Percentiles rank a stretch among this genome's conserved stretches.
Evolutionary conservation across 345 rosid species (phyloP).

Genomic region (Pseudoturritis turrita): DNA sequence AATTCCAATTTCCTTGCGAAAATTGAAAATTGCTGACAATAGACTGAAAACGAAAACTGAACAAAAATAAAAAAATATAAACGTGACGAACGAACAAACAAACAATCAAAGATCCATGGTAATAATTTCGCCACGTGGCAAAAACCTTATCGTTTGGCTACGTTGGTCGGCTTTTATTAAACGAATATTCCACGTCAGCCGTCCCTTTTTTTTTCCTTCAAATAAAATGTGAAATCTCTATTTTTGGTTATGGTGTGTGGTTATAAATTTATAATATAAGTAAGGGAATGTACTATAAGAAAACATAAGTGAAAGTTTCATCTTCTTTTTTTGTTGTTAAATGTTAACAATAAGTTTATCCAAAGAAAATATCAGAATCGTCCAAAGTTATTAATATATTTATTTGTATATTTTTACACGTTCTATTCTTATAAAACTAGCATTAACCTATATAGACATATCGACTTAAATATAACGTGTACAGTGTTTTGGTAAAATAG

Average conservation of each 20-base stretch:
- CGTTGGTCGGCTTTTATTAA: conserved; percentile 23
- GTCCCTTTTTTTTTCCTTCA: neutral
- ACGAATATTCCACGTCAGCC: conserved; percentile 14
- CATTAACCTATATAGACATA: neutral
- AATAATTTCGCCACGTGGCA: neutral
- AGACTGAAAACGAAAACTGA: neutral
- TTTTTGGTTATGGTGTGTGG: neutral
- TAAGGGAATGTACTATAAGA: too few species aligned
- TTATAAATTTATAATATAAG: too few species aligned
- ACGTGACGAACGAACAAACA: neutral
- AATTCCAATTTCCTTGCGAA: conserved; percentile 8
- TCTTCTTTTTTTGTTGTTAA: too few species aligned
- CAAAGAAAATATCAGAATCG: neutral
- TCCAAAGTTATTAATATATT: neutral
- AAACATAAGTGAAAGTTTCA: neutral
- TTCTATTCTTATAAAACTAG: neutral
- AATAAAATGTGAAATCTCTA: neutral
- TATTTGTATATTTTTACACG: neutral
- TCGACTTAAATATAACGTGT: neutral
- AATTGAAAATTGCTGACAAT: neutral
- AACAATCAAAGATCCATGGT: conserved; percentile 4
- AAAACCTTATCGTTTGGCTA: conserved; percentile 19
- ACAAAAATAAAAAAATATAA: neutral
- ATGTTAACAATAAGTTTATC: neutral
- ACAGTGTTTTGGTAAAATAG: too few species aligned